These are phyloP conservation scores for Neofusicoccum kwambonambiense DNA, from an alignment of 2,329 filamentous ascomycete species.

Conservation along the genomic window DNA sequence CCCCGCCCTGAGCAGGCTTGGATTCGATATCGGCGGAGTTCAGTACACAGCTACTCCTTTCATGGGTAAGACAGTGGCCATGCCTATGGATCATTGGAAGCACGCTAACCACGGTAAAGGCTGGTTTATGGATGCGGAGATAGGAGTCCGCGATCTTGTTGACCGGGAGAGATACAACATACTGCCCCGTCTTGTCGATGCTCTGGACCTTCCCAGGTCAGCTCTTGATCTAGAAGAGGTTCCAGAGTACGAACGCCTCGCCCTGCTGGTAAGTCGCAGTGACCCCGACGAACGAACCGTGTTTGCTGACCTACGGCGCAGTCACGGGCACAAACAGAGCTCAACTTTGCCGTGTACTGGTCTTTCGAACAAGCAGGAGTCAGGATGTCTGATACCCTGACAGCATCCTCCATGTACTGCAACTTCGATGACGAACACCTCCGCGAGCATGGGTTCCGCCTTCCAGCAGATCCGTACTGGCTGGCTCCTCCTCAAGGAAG, in stretches of 20 bases:
- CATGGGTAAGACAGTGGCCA: slow-evolving; percentile 8
- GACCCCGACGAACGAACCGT: background rate
- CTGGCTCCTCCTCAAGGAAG: slow-evolving; percentile 29
- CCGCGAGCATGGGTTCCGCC: slow-evolving; percentile 24
- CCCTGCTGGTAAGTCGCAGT: slow-evolving; percentile 5
- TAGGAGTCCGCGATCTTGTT: slow-evolving; percentile 29
- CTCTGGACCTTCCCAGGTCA: slow-evolving; percentile 20
- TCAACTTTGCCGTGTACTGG: slow-evolving; percentile 28
- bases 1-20: slow-evolving; percentile 28
- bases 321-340: slow-evolving; percentile 28
- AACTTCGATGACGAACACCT: slow-evolving; percentile 28
- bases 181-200: slow-evolving; percentile 24
- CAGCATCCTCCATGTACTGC: slow-evolving; percentile 27
- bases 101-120: slow-evolving; percentile 11
- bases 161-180: slow-evolving; percentile 29
- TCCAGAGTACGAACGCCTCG: slow-evolving; percentile 25
- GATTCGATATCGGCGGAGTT: slow-evolving; percentile 30
- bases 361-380: slow-evolving; percentile 26
- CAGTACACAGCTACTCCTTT: slow-evolving; percentile 30
- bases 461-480: slow-evolving; percentile 29
- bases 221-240: slow-evolving; percentile 23
- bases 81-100: too few relatives aligned
- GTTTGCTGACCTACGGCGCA: background rate
- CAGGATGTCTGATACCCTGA: slow-evolving; percentile 28
- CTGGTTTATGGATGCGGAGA: slow-evolving; percentile 35